These are phyloP conservation scores for Chaetomiaceae sp. DNA, from an alignment of 2,329 filamentous ascomycete species.

Conservation along the genomic window DNA sequence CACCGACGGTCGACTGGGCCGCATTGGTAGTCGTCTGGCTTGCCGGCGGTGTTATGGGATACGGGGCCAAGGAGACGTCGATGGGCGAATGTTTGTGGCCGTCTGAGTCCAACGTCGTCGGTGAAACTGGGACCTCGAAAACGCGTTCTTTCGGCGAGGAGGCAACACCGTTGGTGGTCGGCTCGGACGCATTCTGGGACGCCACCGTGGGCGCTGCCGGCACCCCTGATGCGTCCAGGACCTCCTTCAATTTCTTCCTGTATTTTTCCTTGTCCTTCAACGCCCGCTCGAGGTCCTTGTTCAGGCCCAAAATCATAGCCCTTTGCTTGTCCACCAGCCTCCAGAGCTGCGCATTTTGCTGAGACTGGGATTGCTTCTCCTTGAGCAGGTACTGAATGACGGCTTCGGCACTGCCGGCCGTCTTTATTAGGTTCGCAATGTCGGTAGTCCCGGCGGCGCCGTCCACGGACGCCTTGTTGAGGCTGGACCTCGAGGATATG, in stretches of 20 bases:
- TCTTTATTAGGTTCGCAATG: constrained; percentile 71
- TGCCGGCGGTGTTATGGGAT: constrained; percentile 61
- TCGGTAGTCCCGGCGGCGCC: constrained; percentile 62
- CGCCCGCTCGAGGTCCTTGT: constrained; percentile 87
- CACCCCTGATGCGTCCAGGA: constrained; percentile 41
- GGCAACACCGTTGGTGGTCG: constrained; percentile 19
- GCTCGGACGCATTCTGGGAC: constrained; percentile 8
- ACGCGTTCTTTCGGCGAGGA: constrained; percentile 31
- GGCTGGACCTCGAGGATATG: constrained; percentile 58
- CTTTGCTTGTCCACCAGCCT: constrained; percentile 93
- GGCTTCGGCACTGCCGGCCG: constrained; percentile 83
- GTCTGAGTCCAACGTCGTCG: constrained; percentile 44
- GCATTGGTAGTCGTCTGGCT: constrained; percentile 39
- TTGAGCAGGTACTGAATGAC: constrained; percentile 84
- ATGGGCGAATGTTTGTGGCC: constrained; percentile 54
- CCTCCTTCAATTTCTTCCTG: constrained; percentile 81
- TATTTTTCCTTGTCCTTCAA: constrained; percentile 95
- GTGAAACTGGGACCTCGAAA: constrained; percentile 43
- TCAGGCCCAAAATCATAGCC: constrained; percentile 86
- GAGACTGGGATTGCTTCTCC: constrained; percentile 83
- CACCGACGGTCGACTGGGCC: constrained; percentile 42
- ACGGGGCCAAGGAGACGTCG: constrained; percentile 55
- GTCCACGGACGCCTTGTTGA: constrained; percentile 56
- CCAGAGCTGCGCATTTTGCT: constrained; percentile 93
- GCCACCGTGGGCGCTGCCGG: constrained; percentile 25